A percentile compares a stretch with the other conserved stretches of the same genome.
These are phyloP conservation scores for Aphanomyces stellatus DNA, from an alignment of 352 stramenopile genomes.

Conservation along the genomic window DNA sequence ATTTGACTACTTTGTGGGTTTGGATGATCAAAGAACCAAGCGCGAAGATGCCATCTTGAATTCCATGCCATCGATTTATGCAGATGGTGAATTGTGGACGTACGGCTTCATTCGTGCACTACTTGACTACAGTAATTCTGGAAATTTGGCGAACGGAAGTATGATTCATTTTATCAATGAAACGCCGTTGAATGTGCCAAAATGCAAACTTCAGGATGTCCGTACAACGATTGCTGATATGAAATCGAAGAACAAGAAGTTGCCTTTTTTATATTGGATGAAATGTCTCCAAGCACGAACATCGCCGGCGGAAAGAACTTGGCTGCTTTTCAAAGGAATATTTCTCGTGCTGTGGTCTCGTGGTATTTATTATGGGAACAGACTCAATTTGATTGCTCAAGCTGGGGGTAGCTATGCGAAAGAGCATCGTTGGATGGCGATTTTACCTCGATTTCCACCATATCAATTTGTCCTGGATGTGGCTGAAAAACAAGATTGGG, in stretches of 20 bases:
- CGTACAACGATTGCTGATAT: constrained; percentile 15
- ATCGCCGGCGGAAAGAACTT: constrained; percentile 13
- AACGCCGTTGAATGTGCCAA: constrained; percentile 10
- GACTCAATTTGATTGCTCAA: constrained; percentile 19
- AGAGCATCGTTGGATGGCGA: not conserved
- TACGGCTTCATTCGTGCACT: constrained; percentile 22
- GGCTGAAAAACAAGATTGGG: not conserved
- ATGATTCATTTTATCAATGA: constrained; percentile 21
- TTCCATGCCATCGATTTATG: constrained; percentile 3
- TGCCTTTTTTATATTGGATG: constrained; percentile 24
- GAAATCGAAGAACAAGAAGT: constrained; percentile 20
- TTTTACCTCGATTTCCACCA: not conserved
- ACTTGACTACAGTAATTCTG: constrained; percentile 15
- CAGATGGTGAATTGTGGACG: constrained; percentile 5
- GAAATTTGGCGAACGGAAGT: not conserved
- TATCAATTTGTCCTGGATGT: not conserved
- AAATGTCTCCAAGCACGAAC: constrained; percentile 13
- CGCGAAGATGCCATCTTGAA: not conserved
- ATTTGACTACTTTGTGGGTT: not conserved
- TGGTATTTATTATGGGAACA: constrained; percentile 26
- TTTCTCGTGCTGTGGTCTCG: constrained; percentile 25
- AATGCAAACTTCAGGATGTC: not conserved
- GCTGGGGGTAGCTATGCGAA: not conserved
- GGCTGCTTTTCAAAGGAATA: constrained; percentile 27
- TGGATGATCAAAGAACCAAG: not conserved